These are phyloP conservation scores for Sphaerulina populicola DNA, from an alignment of 2,329 filamentous ascomycete species.

Conservation along the genomic window DNA sequence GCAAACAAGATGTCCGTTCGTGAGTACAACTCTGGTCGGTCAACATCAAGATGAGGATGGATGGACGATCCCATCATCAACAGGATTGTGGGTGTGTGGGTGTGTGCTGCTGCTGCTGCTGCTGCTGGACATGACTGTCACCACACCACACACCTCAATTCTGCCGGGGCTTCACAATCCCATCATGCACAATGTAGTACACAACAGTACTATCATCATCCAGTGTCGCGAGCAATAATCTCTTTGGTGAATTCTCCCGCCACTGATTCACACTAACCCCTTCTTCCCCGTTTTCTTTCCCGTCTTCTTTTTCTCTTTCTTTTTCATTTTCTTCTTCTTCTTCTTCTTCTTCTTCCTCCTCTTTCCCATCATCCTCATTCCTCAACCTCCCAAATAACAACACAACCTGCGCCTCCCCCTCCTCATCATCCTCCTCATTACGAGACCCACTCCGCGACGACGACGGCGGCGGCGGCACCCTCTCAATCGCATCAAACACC, in stretches of 20 bases:
- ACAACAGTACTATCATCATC: slow-evolving; percentile 75
- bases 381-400: slow-evolving; percentile 13
- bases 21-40: no score
- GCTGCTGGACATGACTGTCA: neutral
- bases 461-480: no score
- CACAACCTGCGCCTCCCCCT: slow-evolving; percentile 22
- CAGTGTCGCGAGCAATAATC: slow-evolving; percentile 64
- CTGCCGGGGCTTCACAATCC: slow-evolving; percentile 77
- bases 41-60: no score
- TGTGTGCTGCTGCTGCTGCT: neutral
- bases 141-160: slow-evolving; percentile 47
- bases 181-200: slow-evolving; percentile 78
- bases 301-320: no score
- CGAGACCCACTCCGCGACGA: no score
- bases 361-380: slow-evolving; percentile 20
- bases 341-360: slow-evolving; percentile 12
- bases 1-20: no score
- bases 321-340: slow-evolving; percentile 10
- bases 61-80: neutral
- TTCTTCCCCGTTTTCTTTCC: slow-evolving; percentile 18
- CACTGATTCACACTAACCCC: slow-evolving; percentile 32
- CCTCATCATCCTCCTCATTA: no score
- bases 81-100: neutral
- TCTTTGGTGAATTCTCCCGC: slow-evolving; percentile 46
- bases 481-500: slow-evolving; percentile 53